Percentiles rank a stretch among this genome's conserved stretches.
Conservation (phyloP, 352 stramenopile species). For the Aphanomyces stellatus region DNA sequence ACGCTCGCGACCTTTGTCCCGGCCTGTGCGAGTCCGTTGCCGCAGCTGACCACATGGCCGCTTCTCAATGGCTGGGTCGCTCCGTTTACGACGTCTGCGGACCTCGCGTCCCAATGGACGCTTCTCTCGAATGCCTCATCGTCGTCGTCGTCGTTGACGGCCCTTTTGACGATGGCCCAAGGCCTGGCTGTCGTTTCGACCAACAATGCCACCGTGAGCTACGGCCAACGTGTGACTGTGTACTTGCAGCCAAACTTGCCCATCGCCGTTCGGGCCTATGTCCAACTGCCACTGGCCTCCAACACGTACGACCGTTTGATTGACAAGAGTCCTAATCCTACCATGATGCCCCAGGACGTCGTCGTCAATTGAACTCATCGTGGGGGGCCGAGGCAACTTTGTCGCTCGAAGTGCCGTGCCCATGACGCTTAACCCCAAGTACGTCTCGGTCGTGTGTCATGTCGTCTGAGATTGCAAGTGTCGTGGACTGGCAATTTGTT, state of each 20-base stretch:
- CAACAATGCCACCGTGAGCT: not conserved
- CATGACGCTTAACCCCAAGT: too few species aligned
- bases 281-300: too few species aligned
- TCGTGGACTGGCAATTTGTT: conserved; percentile 14
- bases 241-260: not conserved
- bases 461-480: too few species aligned
- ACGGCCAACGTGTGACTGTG: not conserved
- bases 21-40: not conserved
- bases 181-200: not conserved
- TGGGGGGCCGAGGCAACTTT: too few species aligned
- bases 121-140: not conserved
- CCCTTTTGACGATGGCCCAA: not conserved
- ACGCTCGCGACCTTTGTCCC: not conserved
- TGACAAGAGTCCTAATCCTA: too few species aligned
- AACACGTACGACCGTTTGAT: too few species aligned
- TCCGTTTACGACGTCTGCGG: not conserved
- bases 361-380: too few species aligned
- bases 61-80: conserved; percentile 1
- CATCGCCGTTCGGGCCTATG: conserved; percentile 1
- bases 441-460: too few species aligned
- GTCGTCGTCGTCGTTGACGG: not conserved
- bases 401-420: too few species aligned
- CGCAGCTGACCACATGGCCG: not conserved
- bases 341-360: not conserved
- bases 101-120: conserved; percentile 6